Evolutionary conservation across 768 basidiomycete genomes (phyloP).

Genomic region (Suillus placidus): DNA sequence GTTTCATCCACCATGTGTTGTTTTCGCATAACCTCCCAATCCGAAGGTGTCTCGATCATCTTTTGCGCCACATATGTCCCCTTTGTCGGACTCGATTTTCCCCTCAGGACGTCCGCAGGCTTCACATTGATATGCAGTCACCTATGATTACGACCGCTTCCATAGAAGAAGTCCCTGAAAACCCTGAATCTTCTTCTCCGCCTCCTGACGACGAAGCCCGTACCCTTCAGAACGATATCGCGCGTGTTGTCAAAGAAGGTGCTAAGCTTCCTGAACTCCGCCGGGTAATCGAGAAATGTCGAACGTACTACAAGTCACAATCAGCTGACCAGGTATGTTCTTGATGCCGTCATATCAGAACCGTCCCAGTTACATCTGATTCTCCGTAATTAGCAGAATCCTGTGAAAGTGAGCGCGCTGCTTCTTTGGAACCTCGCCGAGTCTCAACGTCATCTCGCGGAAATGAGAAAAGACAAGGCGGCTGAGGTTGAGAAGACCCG

Average conservation of each 20-base stretch:
- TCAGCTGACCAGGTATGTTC: conserved; percentile 49
- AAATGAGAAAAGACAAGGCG: conserved; percentile 9
- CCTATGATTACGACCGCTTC: conserved; percentile 25
- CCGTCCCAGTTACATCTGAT: background rate
- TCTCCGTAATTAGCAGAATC: conserved; percentile 43
- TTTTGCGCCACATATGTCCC: conserved; percentile 57
- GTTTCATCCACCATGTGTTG: conserved; percentile 21
- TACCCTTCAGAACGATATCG: conserved; percentile 56
- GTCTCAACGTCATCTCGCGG: conserved; percentile 43
- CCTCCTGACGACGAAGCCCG: conserved; percentile 47
- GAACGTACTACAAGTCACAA: conserved; percentile 47
- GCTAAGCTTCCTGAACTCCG: conserved; percentile 53
- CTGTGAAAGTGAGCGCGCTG: conserved; percentile 51
- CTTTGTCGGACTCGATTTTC: conserved; percentile 63
- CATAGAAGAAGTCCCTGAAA: conserved; percentile 12
- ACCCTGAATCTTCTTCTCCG: conserved; percentile 25
- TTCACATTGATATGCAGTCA: conserved; percentile 60
- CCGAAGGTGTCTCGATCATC: conserved; percentile 55
- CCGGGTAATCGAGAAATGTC: conserved; percentile 53
- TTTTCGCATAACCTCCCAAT: conserved; percentile 12
- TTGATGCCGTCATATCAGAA: conserved; percentile 7
- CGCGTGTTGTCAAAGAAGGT: conserved; percentile 56
- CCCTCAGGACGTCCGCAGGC: conserved; percentile 46
- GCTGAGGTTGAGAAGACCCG: conserved; percentile 37
- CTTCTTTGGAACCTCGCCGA: conserved; percentile 56